Percentiles rank a stretch among this genome's conserved stretches.
phyloP scores from a whole-genome alignment of 2,329 filamentous ascomycete species.

The Intubia oerlemansii region DNA sequence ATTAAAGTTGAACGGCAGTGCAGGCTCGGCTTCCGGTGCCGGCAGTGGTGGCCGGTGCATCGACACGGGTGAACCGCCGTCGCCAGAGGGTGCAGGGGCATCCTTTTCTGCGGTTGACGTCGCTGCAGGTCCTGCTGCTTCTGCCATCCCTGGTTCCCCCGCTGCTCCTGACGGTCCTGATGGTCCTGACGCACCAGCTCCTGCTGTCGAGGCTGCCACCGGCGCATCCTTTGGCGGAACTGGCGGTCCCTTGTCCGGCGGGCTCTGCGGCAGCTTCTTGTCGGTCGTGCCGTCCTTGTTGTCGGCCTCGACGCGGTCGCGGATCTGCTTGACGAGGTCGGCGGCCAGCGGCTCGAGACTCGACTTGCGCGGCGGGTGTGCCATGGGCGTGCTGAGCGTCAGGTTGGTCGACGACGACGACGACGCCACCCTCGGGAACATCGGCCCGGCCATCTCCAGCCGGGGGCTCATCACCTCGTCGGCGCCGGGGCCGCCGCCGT shows the following conservation, averaged over 20 bases:
- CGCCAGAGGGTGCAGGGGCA: too few relatives aligned
- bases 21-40: slow-evolving; percentile 58
- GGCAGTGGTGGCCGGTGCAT: slow-evolving; percentile 46
- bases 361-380: slow-evolving; percentile 68
- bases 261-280: slow-evolving; percentile 10
- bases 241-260: slow-evolving; percentile 27
- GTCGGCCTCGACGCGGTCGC: background rate
- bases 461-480: slow-evolving; percentile 87
- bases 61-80: slow-evolving; percentile 24
- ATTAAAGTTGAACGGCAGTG: slow-evolving; percentile 90
- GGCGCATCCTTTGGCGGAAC: slow-evolving; percentile 34
- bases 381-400: background rate
- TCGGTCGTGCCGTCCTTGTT: too few relatives aligned
- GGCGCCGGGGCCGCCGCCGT: slow-evolving; percentile 45
- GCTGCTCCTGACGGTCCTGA: too few relatives aligned
- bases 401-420: slow-evolving; percentile 15
- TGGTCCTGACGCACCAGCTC: too few relatives aligned
- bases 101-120: too few relatives aligned
- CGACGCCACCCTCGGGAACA: slow-evolving; percentile 49
- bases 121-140: too few relatives aligned
- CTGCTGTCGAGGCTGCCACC: slow-evolving; percentile 23
- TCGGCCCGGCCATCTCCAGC: slow-evolving; percentile 40
- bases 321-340: slow-evolving; percentile 21
- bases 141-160: too few relatives aligned
- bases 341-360: slow-evolving; percentile 56